A percentile compares a stretch with the other conserved stretches of the same genome.
phyloP scores from a whole-genome alignment of 345 rosid species.

The Eucalyptus erythrocorys region DNA sequence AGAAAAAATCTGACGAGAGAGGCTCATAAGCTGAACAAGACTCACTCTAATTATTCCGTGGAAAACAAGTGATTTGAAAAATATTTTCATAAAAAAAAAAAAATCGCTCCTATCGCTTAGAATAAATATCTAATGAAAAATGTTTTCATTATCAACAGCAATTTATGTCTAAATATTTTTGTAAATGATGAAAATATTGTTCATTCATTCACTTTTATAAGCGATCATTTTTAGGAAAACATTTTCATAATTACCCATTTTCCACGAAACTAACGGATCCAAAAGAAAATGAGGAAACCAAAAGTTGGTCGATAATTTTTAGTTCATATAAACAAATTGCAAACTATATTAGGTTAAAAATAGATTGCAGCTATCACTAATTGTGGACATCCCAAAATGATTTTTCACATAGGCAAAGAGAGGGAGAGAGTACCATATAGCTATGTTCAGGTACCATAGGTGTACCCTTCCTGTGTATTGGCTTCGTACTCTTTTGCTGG shows the following conservation, averaged over 20 bases:
- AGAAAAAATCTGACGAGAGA: neutral
- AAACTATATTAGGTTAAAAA: neutral
- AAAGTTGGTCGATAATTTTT: neutral
- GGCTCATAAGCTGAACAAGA: neutral
- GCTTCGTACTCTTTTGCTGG: slow-evolving; percentile 1
- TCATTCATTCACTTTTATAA: neutral
- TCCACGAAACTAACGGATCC: neutral
- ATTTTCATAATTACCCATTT: too few relatives aligned
- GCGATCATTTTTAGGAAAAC: neutral
- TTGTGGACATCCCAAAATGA: neutral
- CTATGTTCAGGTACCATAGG: slow-evolving; percentile 7
- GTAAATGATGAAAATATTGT: neutral
- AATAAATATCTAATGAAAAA: neutral
- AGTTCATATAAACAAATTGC: neutral
- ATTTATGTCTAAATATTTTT: neutral
- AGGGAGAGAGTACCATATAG: slow-evolving; percentile 17
- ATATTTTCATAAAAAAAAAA: too few relatives aligned
- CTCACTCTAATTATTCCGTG: neutral
- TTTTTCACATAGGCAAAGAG: neutral
- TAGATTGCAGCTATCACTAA: neutral
- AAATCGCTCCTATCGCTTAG: too few relatives aligned
- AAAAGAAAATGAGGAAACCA: neutral
- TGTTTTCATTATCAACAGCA: neutral
- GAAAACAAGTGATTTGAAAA: neutral
- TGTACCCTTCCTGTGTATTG: slow-evolving; percentile 1